phyloP scores from a whole-genome alignment of 2,329 filamentous ascomycete species.

The Rutstroemia sydowiana region DNA sequence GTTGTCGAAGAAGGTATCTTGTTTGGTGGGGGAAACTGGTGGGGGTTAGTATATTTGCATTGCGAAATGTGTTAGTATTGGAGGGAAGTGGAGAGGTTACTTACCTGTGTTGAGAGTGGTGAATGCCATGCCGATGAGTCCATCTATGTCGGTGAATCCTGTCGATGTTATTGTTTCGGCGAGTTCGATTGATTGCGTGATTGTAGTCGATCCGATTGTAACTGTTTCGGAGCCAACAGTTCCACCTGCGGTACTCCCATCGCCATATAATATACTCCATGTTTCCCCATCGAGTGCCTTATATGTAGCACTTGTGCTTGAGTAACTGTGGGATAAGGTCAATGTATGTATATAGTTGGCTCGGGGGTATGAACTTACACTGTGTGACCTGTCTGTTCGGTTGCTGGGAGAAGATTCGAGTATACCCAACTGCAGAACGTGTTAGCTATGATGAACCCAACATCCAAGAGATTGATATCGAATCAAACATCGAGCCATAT shows the following conservation, averaged over 20 bases:
- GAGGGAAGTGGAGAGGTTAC: not conserved
- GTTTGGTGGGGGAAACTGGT: conserved; percentile 19
- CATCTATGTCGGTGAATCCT: conserved; percentile 35
- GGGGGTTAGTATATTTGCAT: not conserved
- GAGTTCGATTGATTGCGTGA: conserved; percentile 29
- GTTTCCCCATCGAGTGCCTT: conserved; percentile 21
- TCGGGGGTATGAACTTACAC: not conserved
- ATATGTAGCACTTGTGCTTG: conserved; percentile 23
- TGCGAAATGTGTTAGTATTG: not conserved
- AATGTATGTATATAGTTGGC: not conserved
- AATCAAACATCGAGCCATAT: not conserved
- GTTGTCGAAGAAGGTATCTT: conserved; percentile 30
- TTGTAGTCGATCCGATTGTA: conserved; percentile 27
- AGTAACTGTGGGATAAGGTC: conserved; percentile 12
- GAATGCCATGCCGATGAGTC: conserved; percentile 53
- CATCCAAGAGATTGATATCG: not conserved
- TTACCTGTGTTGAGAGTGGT: conserved; percentile 27
- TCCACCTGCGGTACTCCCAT: conserved; percentile 32
- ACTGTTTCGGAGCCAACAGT: conserved; percentile 30
- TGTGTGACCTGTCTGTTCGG: conserved; percentile 6
- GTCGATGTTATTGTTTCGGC: conserved; percentile 28
- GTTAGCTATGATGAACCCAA: not conserved
- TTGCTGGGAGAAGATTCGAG: conserved; percentile 20
- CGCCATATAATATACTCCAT: conserved; percentile 29
- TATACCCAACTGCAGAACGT: conserved; percentile 23